Base-by-base conservation (phyloP, 2,329 filamentous ascomycete genomes). In the Capronia americana region DNA sequence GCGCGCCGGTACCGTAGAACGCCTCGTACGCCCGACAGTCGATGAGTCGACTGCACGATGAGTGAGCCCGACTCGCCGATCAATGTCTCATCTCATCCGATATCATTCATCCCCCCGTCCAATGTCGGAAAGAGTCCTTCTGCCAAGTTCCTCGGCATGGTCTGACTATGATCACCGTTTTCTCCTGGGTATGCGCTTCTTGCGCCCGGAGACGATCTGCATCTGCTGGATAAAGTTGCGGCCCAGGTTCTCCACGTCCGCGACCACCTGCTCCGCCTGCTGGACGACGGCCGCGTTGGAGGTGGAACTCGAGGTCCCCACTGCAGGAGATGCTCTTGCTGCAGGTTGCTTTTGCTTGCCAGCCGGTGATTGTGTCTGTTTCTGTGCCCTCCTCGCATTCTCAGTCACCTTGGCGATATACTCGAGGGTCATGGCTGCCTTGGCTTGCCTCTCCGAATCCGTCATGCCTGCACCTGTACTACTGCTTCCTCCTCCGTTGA, bases 221-320 rank as follows among this genome's bases (percentile, higher is more conserved):
- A 55, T 65, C 50, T 65, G 57, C 32, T 38, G 24, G 48, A 54
- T n/a, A 14, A 59, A 65, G 28, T 61, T 48, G n/a, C 41, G 48
- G 23, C 56, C 63, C 30, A 55, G 51, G 28, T n/a, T 51, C 26
- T 65, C 57, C 38, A 58, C 51, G 51, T 26, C 51, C 23, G 57
- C 53, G 17, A 56, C 51, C n/a, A 50, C 57, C 48, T 57, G 50
- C 38, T 61, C 59, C 26, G 50, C 50, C 30, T 55, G 50, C 34
- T 56, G 50, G 20, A 55, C 34, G n/a, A 30, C 17, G 8, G 51
- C 32, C 12, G 48, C 26, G 30, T 24, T 41, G 58, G 24, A 4
- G 58, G 3, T 23, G 46, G 26, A 51, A 51, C 6, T 23, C 20
- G 48, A n/a, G 38, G 38, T n/a, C 17, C 38, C 38, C 17, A n/a